Evolutionary conservation across 345 rosid species (phyloP).

Genomic region (Luvunga scandens): DNA sequence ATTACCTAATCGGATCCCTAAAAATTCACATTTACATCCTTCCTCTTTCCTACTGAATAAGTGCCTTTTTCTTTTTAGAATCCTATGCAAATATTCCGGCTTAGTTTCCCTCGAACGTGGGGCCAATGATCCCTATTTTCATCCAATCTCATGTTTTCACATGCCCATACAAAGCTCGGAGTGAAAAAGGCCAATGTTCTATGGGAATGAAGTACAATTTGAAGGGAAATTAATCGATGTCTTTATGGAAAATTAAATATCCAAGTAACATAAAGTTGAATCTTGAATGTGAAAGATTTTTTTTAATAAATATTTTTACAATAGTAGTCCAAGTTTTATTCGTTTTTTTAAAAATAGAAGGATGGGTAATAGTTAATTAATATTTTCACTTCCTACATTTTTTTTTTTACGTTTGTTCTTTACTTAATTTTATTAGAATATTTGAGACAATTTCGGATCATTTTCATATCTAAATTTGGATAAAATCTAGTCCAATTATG

Average conservation of each 20-base stretch:
- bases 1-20: conserved; percentile 2
- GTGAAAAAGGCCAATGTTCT: background rate
- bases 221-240: background rate
- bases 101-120: conserved; percentile 3
- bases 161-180: background rate
- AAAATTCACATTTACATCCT: background rate
- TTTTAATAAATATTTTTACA: too few species aligned
- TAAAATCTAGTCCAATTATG: too few species aligned
- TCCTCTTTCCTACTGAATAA: background rate
- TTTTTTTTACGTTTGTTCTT: too few species aligned
- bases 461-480: too few species aligned
- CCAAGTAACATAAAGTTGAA: background rate
- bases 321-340: too few species aligned
- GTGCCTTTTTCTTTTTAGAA: background rate
- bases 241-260: background rate
- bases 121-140: background rate
- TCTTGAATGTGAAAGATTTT: too few species aligned
- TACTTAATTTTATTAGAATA: too few species aligned
- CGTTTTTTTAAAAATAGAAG: too few species aligned
- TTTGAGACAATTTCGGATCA: too few species aligned
- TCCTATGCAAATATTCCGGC: conserved; percentile 8
- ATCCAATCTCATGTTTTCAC: background rate
- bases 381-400: too few species aligned
- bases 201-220: background rate
- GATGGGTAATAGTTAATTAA: too few species aligned